Base-by-base conservation (phyloP, 2,329 filamentous ascomycete species). In the Curvularia hawaiiensis region DNA sequence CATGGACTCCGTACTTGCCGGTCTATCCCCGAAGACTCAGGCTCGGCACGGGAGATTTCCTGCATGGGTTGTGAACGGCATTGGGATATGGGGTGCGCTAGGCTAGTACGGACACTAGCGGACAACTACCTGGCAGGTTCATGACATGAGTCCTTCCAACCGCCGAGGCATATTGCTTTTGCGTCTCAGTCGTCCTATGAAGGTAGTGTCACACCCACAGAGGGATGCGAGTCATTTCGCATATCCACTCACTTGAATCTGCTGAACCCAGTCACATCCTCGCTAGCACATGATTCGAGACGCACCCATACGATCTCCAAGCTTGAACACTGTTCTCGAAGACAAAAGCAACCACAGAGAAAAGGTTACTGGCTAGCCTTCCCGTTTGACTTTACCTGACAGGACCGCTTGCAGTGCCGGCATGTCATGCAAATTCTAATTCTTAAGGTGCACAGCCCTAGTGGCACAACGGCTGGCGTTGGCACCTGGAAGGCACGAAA, bases 41-140 rank as follows among this genome's bases (percentile, higher is more conserved):
- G 18, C 31, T 12, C 18, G 30, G 35, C 22, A 28, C 33, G 41
- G 40, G 11, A 41, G 50, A 45, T 49, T 46, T 53, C 50, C 50
- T 54, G 33, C 45, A 43, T 52, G 44, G 40, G 50, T 45, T 30
- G 35, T 38, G 50, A 30, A 31, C 30, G 22, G 11, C n/a, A 10
- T 48, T 48, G 38, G 26, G 16, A 46, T 31, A 46, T 49, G 50
- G 49, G 50, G 50, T 50, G 22, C 44, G 39, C 40, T 51, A 45
- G 30, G 8, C 35, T 49, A 2, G 38, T 57, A 39, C 54, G 44
- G 54, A 26, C 38, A 30, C 50, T 57, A 53, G 40, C n/a, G 24
- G 46, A 5, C 28, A 22, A 38, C 35, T 52, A 26, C 54, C 39
- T 53, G 39, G 24, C 1, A 14, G 18, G 44, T 31, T 51, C 41